A percentile compares a stretch with the other conserved stretches of the same genome.
Evolutionary conservation across 257 asterid species (phyloP).

Genomic region (Mitragyna speciosa): DNA sequence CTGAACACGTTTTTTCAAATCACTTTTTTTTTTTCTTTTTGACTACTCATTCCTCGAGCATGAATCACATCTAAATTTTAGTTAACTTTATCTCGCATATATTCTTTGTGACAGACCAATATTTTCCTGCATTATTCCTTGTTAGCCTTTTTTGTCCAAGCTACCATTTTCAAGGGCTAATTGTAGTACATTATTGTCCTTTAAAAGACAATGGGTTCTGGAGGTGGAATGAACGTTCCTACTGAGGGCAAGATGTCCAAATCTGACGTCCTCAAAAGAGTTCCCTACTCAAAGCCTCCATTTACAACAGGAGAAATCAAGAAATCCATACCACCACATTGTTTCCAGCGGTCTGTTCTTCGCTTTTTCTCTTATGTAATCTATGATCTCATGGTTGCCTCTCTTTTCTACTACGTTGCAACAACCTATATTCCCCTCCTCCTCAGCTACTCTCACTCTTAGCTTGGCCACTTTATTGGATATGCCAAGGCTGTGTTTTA

Average conservation of each 20-base stretch:
- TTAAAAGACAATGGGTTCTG: slow-evolving; percentile 54
- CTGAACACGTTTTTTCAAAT: too few species aligned
- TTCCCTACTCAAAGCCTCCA: slow-evolving; percentile 71
- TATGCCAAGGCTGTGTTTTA: slow-evolving; percentile 66
- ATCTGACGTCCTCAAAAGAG: slow-evolving; percentile 46
- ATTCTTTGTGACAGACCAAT: too few species aligned
- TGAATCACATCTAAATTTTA: too few species aligned
- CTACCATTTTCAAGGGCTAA: neutral
- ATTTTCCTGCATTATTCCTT: neutral
- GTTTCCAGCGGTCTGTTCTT: slow-evolving; percentile 77
- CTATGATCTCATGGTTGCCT: slow-evolving; percentile 55
- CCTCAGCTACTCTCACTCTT: slow-evolving; percentile 49
- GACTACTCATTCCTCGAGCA: too few species aligned
- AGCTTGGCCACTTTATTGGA: slow-evolving; percentile 71
- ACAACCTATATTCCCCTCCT: slow-evolving; percentile 60
- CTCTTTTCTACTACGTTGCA: slow-evolving; percentile 60
- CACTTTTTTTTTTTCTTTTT: too few species aligned
- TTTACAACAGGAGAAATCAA: slow-evolving; percentile 67
- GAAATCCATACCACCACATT: slow-evolving; percentile 87
- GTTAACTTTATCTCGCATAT: too few species aligned
- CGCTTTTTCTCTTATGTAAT: slow-evolving; percentile 70
- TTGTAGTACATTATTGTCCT: neutral
- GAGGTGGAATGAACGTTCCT: slow-evolving; percentile 71
- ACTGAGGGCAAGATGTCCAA: slow-evolving; percentile 43
- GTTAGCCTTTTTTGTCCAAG: neutral